These are phyloP conservation scores for Talaromyces borbonicus DNA, from an alignment of 495 filamentous ascomycete genomes.

Conservation along the genomic window DNA sequence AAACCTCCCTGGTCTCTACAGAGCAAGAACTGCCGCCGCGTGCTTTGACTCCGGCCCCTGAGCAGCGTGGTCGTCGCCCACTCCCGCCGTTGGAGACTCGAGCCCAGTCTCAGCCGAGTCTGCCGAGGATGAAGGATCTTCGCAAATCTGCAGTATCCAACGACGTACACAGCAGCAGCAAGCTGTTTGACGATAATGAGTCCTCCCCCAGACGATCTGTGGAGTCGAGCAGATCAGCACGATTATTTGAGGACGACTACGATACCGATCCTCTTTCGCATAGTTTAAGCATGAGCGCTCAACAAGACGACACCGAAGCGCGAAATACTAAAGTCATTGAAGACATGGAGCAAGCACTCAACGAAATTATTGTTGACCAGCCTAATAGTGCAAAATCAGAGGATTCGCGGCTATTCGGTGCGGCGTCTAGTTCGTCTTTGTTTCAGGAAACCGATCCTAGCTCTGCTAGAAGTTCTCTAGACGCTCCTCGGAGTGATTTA, in stretches of 20 bases:
- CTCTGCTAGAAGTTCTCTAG: slow-evolving; percentile 47
- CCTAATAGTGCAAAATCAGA: slow-evolving; percentile 54
- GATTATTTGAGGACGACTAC: slow-evolving; percentile 57
- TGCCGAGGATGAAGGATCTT: slow-evolving; percentile 35
- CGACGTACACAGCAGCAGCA: slow-evolving; percentile 36
- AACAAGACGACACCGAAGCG: slow-evolving; percentile 34
- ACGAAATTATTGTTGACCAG: slow-evolving; percentile 81
- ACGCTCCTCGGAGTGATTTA: slow-evolving; percentile 34
- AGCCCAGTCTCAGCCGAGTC: slow-evolving; percentile 28
- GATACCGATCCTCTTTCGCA: slow-evolving; percentile 53
- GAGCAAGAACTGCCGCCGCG: slow-evolving; percentile 15
- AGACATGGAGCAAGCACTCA: slow-evolving; percentile 91
- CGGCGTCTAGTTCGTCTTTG: slow-evolving; percentile 34
- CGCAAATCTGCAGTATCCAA: slow-evolving; percentile 46
- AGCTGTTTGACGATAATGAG: slow-evolving; percentile 35
- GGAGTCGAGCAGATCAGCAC: slow-evolving; percentile 43
- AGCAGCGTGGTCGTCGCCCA: slow-evolving; percentile 27
- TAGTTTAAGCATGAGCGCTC: slow-evolving; percentile 44
- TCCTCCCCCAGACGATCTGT: slow-evolving; percentile 44
- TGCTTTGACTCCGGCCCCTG: slow-evolving; percentile 17
- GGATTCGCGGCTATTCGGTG: slow-evolving; percentile 40
- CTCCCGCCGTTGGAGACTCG: slow-evolving; percentile 34
- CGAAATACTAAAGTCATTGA: slow-evolving; percentile 58
- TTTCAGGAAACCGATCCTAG: slow-evolving; percentile 36
- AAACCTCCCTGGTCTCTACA: slow-evolving; percentile 45